Evolutionary conservation across 257 asterid genomes (phyloP).

Genomic region (Thymus quinquecostatus): DNA sequence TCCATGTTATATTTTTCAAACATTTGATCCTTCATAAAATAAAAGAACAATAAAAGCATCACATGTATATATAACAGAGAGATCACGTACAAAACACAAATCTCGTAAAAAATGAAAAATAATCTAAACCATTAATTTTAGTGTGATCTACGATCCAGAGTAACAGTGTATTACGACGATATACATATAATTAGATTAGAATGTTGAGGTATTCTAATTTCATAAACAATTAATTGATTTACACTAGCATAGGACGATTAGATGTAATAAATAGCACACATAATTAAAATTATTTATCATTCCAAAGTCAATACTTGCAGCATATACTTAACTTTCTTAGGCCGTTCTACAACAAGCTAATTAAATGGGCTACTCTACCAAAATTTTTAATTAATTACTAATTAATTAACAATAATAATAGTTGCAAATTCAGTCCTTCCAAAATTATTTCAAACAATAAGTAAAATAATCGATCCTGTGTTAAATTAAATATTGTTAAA

Average conservation of each 20-base stretch:
- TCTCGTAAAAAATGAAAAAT: no score
- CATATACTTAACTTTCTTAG: background rate
- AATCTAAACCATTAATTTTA: no score
- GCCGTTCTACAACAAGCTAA: slow-evolving; percentile 1
- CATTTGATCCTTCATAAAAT: background rate
- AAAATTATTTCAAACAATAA: background rate
- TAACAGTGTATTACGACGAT: background rate
- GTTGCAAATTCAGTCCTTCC: background rate
- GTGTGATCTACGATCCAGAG: no score
- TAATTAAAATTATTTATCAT: background rate
- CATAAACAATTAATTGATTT: background rate
- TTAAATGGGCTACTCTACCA: background rate
- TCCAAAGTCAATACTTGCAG: slow-evolving; percentile 17
- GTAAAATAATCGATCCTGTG: no score
- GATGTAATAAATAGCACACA: background rate
- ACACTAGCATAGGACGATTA: background rate
- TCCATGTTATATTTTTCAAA: background rate
- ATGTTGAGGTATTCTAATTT: background rate
- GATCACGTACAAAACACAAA: no score
- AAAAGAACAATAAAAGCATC: no score
- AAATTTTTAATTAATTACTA: background rate
- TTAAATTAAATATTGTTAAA: no score
- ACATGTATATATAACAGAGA: no score
- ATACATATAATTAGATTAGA: background rate
- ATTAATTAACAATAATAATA: background rate